These are phyloP conservation scores for Sclerotinia borealis DNA, from an alignment of 2,329 filamentous ascomycete species.

Conservation along the genomic window DNA sequence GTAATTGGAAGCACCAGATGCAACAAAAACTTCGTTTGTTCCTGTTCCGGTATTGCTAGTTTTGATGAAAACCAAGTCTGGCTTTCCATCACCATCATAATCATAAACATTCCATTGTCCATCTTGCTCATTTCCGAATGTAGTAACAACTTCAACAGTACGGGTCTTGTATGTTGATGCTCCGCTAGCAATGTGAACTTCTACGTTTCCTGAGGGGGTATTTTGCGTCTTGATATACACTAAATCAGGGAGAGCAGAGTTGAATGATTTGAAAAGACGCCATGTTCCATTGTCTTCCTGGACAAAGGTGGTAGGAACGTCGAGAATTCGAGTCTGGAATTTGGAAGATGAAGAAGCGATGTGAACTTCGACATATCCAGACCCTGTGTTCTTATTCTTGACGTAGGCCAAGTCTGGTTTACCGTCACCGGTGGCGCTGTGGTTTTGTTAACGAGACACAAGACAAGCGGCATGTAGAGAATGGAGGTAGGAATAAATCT, in stretches of 20 bases:
- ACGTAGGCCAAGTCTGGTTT: slow-evolving; percentile 3
- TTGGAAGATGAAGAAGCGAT: slow-evolving; percentile 4
- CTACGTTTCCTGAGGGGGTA: background rate
- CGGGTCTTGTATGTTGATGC: background rate
- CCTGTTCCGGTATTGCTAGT: slow-evolving; percentile 7
- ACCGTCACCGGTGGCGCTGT: background rate
- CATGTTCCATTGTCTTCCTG: slow-evolving; percentile 8
- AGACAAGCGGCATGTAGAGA: too few species aligned
- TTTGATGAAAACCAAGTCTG: slow-evolving; percentile 11
- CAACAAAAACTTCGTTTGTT: slow-evolving; percentile 4
- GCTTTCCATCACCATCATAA: slow-evolving; percentile 7
- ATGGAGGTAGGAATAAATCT: background rate
- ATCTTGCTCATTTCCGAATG: slow-evolving; percentile 9
- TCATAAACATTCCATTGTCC: slow-evolving; percentile 12
- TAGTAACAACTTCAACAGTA: slow-evolving; percentile 7
- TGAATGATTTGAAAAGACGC: background rate
- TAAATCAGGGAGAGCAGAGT: background rate
- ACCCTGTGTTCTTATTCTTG: slow-evolving; percentile 5
- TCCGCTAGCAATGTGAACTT: slow-evolving; percentile 8
- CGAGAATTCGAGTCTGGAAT: slow-evolving; percentile 6
- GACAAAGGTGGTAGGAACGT: background rate
- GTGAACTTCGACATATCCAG: slow-evolving; percentile 10
- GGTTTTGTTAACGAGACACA: background rate
- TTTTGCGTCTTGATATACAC: slow-evolving; percentile 5
- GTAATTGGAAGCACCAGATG: slow-evolving; percentile 4